Conservation (phyloP, 2,329 filamentous ascomycete species). For the Alternaria arbusti region DNA sequence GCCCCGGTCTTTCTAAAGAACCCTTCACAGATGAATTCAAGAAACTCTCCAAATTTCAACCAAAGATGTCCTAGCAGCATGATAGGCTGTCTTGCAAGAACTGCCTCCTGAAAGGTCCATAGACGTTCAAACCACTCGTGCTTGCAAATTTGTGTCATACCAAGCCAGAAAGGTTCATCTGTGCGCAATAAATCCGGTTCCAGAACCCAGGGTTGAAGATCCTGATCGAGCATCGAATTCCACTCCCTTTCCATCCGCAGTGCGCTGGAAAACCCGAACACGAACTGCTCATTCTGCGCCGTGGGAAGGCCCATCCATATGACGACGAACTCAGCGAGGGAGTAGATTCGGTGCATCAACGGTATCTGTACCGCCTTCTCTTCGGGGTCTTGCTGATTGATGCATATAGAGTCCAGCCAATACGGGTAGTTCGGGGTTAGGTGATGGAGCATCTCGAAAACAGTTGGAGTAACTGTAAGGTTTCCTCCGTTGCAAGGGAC, state of each 20-base stretch:
- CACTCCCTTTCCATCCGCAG: background rate
- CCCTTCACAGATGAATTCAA: background rate
- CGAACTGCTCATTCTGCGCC: background rate
- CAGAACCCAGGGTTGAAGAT: background rate
- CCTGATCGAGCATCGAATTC: background rate
- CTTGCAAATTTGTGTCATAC: background rate
- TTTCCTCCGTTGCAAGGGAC: background rate
- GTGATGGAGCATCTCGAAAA: background rate
- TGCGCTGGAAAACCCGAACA: background rate
- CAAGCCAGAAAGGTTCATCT: background rate
- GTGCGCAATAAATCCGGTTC: rapidly evolving
- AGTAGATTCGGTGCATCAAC: background rate
- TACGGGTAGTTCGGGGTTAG: rapidly evolving
- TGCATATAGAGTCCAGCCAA: background rate
- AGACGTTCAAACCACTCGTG: background rate
- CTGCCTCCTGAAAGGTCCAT: background rate
- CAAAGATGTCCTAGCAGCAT: background rate
- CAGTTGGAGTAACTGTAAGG: background rate
- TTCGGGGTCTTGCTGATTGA: background rate
- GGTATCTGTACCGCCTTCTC: background rate
- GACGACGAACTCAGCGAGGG: background rate
- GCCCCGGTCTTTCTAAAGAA: background rate
- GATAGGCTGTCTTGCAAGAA: background rate
- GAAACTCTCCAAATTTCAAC: background rate
- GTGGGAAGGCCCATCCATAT: background rate